phyloP scores from a whole-genome alignment of 2,329 filamentous ascomycete genomes.

The Ophiocordyceps polyrhachis-furcata region DNA sequence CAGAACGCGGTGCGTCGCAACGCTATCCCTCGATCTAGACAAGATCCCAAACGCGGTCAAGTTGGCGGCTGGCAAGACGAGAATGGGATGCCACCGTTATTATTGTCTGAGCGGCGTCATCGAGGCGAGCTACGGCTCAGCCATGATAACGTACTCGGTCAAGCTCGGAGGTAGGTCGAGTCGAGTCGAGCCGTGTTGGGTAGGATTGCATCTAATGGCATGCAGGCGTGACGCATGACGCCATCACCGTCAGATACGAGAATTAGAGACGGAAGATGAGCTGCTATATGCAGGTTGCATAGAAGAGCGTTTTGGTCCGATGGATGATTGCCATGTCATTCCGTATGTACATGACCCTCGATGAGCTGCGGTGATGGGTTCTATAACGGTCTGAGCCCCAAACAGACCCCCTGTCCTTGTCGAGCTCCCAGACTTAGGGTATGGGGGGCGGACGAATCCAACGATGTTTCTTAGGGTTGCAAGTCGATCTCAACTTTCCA shows the following conservation, averaged over 20 bases:
- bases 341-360: too few relatives aligned
- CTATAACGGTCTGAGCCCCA: too few relatives aligned
- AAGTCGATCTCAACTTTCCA: too few relatives aligned
- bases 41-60: conserved; percentile 15
- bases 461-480: too few relatives aligned
- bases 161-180: conserved; percentile 16
- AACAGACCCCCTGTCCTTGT: too few relatives aligned
- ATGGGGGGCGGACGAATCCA: too few relatives aligned
- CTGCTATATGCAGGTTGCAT: too few relatives aligned
- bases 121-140: conserved; percentile 19
- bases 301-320: too few relatives aligned
- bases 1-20: conserved; percentile 14
- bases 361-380: too few relatives aligned
- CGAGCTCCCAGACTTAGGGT: too few relatives aligned
- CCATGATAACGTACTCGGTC: conserved; percentile 18
- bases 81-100: conserved; percentile 18
- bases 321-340: too few relatives aligned
- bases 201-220: neutral
- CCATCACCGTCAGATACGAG: conserved; percentile 17
- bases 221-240: conserved; percentile 18
- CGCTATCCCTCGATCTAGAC: conserved; percentile 15
- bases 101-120: conserved; percentile 18
- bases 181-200: neutral
- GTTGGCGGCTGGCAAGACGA: conserved; percentile 10
- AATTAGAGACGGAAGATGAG: neutral